Evolutionary conservation across 2,329 filamentous ascomycete genomes (phyloP), one percentile per base, ranked within the genome.

Genomic region (Corynespora cassiicola): DNA sequence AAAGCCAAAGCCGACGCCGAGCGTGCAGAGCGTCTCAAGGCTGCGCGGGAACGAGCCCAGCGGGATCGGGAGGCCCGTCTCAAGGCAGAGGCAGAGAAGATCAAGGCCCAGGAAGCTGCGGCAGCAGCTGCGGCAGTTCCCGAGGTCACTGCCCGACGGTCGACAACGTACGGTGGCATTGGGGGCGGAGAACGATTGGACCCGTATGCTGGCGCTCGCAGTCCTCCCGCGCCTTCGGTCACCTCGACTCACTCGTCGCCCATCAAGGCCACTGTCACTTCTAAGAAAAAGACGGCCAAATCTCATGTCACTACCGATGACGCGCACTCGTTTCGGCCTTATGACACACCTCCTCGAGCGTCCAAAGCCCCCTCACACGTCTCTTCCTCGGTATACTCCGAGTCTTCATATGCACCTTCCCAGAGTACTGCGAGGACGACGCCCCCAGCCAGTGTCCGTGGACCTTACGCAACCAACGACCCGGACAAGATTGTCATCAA

Each of bases 401-500:
- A 95, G 58, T 87, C 87, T 10, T 95, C 90, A 1, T 96, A 92
- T 69, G 87, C 90, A 2, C 81, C 88, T 1, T 95, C 90, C 7
- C 84, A 89, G 42, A 90, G 88, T 11, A 96, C 91, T 1, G 80
- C 88, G 8, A 84, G 84, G 41, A 95, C 91, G 6, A 89, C 88
- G 5, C 88, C 91, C 7, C 90, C 91, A 11, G 86, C 88, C 2
- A 90, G 87, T 3, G 79, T 85, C 50, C 82, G 88, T 31, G 84
- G 85, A 2, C 81, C 88, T 2, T 97, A 96, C 70, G 80, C 83
- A 22, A 96, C 90, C 18, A 88, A 88, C 51, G 90, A 97, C 64
- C 91, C 92, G 0, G 85, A 95, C 73, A 99, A 99, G 78, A 94
- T 99, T 63, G 85, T 96, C 47, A 92, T 99, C 69, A 87, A 87